Percentiles rank a stretch among this genome's conserved stretches.
Conservation (phyloP, 2,329 filamentous ascomycete genomes). For the Stemphylium vesicarium region DNA sequence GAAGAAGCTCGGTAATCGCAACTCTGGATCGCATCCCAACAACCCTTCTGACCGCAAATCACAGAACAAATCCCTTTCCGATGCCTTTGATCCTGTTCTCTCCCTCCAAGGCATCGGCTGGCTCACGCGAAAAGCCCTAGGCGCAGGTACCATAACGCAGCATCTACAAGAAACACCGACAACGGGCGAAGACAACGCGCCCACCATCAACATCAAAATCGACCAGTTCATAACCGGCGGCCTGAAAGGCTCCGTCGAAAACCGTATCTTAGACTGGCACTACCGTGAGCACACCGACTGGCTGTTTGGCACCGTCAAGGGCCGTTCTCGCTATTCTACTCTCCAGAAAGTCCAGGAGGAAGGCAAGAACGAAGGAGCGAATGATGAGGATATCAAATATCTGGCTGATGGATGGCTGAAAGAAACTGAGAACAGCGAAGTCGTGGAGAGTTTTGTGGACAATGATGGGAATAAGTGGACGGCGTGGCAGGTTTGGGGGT, state of each 20-base stretch:
- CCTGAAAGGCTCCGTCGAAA: slow-evolving; percentile 69
- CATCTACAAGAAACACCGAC: slow-evolving; percentile 52
- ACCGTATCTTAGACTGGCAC: slow-evolving; percentile 63
- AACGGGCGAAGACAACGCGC: slow-evolving; percentile 27
- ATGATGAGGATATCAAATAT: slow-evolving; percentile 32
- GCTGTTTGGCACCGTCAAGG: slow-evolving; percentile 76
- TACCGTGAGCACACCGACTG: slow-evolving; percentile 74
- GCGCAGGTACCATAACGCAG: slow-evolving; percentile 72
- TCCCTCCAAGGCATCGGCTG: slow-evolving; percentile 64
- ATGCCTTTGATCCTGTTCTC: slow-evolving; percentile 71
- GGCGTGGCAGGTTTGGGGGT: slow-evolving; percentile 45
- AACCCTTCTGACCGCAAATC: slow-evolving; percentile 1
- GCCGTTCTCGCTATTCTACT: slow-evolving; percentile 61
- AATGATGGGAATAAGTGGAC: slow-evolving; percentile 47
- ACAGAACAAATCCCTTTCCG: slow-evolving; percentile 78
- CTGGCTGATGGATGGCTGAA: slow-evolving; percentile 39
- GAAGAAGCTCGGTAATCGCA: background rate
- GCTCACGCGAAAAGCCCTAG: slow-evolving; percentile 74
- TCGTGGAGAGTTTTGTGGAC: slow-evolving; percentile 45
- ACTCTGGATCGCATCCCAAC: background rate
- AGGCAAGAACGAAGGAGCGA: slow-evolving; percentile 24
- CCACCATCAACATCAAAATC: slow-evolving; percentile 69
- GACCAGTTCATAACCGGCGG: slow-evolving; percentile 74
- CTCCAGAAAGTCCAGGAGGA: slow-evolving; percentile 34
- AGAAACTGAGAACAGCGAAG: slow-evolving; percentile 38